phyloP scores from a whole-genome alignment of 306 rosid genomes.

The Canavalia ensiformis region DNA sequence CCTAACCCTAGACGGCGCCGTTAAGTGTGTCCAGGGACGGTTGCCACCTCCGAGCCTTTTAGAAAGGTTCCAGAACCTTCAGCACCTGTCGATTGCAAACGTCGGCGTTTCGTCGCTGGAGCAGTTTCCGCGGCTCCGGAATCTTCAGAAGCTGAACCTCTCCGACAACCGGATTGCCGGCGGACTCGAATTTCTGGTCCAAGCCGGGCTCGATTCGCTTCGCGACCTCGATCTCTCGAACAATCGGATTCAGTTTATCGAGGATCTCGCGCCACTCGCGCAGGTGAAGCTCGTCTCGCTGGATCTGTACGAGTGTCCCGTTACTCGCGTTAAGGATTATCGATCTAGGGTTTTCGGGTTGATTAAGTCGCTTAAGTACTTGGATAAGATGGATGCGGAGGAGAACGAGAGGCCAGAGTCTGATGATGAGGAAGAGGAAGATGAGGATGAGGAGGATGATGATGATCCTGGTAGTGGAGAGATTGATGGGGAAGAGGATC shows the following conservation, averaged over 20 bases:
- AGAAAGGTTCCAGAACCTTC: conserved; percentile 85
- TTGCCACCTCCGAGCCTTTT: conserved; percentile 83
- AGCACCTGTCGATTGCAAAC: conserved; percentile 90
- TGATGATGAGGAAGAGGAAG: conserved; percentile 79
- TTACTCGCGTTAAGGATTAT: conserved; percentile 87
- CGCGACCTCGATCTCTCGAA: conserved; percentile 88
- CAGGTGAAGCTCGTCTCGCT: conserved; percentile 84
- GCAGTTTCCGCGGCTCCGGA: conserved; percentile 83
- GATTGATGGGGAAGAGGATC: conserved; percentile 84
- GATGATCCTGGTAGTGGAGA: conserved; percentile 96
- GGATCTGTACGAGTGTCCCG: conserved; percentile 95
- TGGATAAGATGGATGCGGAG: conserved; percentile 96
- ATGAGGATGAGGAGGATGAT: conserved; percentile 57
- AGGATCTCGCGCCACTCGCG: conserved; percentile 90
- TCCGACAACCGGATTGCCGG: conserved; percentile 92
- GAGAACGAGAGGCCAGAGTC: conserved; percentile 91
- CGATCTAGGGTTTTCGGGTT: conserved; percentile 97
- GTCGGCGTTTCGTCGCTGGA: conserved; percentile 88
- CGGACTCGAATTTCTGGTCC: conserved; percentile 77
- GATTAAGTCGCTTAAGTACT: conserved; percentile 81
- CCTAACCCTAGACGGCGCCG: conserved; percentile 92
- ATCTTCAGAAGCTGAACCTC: conserved; percentile 77
- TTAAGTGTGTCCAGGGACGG: conserved; percentile 86
- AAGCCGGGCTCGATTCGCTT: conserved; percentile 84
- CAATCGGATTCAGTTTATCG: conserved; percentile 83